Evolutionary conservation across 2,329 filamentous ascomycete genomes (phyloP).

Genomic region (Penicillium oxalicum): DNA sequence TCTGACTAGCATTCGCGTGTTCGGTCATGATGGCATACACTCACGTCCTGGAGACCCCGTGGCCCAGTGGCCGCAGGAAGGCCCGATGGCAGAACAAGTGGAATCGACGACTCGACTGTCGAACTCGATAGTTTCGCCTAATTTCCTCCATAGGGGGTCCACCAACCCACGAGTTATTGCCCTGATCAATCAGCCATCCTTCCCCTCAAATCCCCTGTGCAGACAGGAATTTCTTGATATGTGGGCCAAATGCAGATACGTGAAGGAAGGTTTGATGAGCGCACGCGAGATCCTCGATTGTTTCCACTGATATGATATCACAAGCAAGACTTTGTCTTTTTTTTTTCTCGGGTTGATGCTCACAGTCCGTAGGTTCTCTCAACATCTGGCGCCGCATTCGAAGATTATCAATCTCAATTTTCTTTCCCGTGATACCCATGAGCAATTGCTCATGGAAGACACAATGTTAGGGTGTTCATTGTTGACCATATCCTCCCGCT

Average conservation of each 20-base stretch:
- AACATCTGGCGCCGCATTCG: background rate
- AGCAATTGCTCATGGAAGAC: background rate
- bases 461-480: background rate
- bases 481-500: background rate
- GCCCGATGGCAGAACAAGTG: too few species aligned
- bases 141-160: too few species aligned
- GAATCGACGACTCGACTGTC: too few species aligned
- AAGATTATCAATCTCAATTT: background rate
- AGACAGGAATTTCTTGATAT: background rate
- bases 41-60: too few species aligned
- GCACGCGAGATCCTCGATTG: background rate
- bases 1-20: too few species aligned
- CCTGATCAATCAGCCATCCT: too few species aligned
- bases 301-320: background rate
- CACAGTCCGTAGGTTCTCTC: background rate
- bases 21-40: too few species aligned
- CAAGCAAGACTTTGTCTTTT: too few species aligned
- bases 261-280: background rate
- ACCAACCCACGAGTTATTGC: too few species aligned
- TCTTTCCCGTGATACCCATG: background rate
- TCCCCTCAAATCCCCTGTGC: background rate
- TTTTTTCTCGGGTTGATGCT: too few species aligned
- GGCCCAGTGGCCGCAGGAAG: too few species aligned
- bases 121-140: too few species aligned
- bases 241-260: background rate